Conservation (phyloP, 2,329 filamentous ascomycete genomes). For the Tolypocladium ophioglossoides region DNA sequence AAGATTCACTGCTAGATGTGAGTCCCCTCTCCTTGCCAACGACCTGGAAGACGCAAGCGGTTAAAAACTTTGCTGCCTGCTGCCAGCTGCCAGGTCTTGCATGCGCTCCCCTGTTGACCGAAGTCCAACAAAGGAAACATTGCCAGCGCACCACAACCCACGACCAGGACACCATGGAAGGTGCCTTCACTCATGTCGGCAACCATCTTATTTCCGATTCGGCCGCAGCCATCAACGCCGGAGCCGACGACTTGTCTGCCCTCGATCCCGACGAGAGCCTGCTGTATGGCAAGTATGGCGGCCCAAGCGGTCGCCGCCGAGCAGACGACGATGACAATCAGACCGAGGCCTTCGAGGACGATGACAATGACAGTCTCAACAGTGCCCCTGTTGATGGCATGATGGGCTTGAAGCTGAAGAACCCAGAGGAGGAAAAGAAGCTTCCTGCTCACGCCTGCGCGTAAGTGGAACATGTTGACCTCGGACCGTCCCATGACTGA, state of each 20-base stretch:
- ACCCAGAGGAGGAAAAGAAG: conserved; percentile 71
- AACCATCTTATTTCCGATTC: conserved; percentile 81
- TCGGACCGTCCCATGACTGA: not conserved
- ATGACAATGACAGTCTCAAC: conserved; percentile 65
- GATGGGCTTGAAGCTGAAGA: conserved; percentile 50
- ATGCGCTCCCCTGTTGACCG: not conserved
- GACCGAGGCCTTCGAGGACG: conserved; percentile 72
- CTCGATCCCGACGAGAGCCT: conserved; percentile 72
- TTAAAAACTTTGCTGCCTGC: not conserved
- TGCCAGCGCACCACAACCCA: conserved; percentile 2
- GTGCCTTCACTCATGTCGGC: conserved; percentile 77
- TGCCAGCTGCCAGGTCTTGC: not conserved
- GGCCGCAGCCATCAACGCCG: conserved; percentile 78
- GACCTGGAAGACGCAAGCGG: not conserved
- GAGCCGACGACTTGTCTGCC: conserved; percentile 61
- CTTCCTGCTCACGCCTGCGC: conserved; percentile 92
- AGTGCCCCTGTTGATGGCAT: conserved; percentile 72
- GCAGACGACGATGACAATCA: conserved; percentile 86
- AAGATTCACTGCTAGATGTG: conserved; percentile 4
- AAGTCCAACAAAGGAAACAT: not conserved
- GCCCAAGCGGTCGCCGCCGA: conserved; percentile 52
- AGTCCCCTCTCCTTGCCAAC: not conserved
- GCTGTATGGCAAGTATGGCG: conserved; percentile 59
- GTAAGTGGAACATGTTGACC: conserved; percentile 41
- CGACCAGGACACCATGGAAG: conserved; percentile 53